These are phyloP conservation scores for Penicillium herquei DNA, from an alignment of 495 filamentous ascomycete species.

Conservation along the genomic window DNA sequence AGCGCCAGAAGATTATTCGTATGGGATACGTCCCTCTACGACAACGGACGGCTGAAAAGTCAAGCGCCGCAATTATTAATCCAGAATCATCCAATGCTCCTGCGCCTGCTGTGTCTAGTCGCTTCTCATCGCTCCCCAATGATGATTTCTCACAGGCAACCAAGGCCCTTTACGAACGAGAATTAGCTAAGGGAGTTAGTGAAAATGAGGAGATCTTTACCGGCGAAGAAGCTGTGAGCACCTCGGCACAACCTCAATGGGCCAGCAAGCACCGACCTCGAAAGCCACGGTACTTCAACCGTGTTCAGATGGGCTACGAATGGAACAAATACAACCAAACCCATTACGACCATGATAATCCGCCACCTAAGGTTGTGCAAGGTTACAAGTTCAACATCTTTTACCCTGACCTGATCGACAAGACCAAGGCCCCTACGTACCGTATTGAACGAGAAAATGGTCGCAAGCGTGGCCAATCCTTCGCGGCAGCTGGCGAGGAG, in stretches of 20 bases:
- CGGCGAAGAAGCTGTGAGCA: constrained; percentile 76
- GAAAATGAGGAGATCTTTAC: constrained; percentile 98
- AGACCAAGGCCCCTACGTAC: constrained; percentile 89
- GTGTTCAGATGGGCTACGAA: constrained; percentile 98
- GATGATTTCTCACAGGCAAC: constrained; percentile 92
- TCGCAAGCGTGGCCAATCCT: constrained; percentile 83
- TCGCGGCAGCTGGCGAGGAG: constrained; percentile 93
- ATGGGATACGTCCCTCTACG: constrained; percentile 68
- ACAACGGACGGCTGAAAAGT: constrained; percentile 51
- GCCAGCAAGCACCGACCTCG: constrained; percentile 85
- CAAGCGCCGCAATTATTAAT: constrained; percentile 34
- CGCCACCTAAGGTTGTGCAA: constrained; percentile 96
- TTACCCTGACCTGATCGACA: constrained; percentile 98
- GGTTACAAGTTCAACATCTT: constrained; percentile 99
- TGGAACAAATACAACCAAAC: constrained; percentile 99
- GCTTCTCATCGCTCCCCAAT: constrained; percentile 72
- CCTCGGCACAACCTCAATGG: constrained; percentile 71
- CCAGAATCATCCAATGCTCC: constrained; percentile 27
- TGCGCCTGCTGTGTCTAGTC: constrained; percentile 52
- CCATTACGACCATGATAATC: constrained; percentile 98
- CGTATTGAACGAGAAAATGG: constrained; percentile 91
- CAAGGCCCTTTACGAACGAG: constrained; percentile 86
- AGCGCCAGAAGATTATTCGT: constrained; percentile 63
- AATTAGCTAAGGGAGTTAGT: constrained; percentile 85
- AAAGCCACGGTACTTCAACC: constrained; percentile 96